These are phyloP conservation scores for Pelargonium citronellum DNA, from an alignment of 441 rosid species.

Conservation along the genomic window DNA sequence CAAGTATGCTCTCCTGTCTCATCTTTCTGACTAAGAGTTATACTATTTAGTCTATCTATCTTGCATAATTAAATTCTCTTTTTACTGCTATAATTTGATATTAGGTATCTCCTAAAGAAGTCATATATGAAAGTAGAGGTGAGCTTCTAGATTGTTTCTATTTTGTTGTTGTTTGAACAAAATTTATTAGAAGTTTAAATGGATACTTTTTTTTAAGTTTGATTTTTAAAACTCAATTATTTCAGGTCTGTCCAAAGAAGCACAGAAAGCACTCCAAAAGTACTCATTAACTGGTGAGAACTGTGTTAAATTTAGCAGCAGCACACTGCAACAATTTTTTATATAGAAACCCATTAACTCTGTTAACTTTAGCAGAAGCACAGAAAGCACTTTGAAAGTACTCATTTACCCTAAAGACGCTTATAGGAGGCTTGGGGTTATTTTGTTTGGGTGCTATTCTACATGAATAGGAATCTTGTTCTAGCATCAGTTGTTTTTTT, in stretches of 20 bases:
- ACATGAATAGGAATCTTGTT: neutral
- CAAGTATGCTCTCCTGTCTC: slow-evolving; percentile 52
- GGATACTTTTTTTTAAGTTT: slow-evolving; percentile 9
- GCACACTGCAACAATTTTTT: neutral
- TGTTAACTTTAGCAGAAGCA: slow-evolving; percentile 32
- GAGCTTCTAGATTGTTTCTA: slow-evolving; percentile 15
- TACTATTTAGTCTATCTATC: slow-evolving; percentile 4
- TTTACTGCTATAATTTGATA: slow-evolving; percentile 18
- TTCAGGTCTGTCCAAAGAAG: slow-evolving; percentile 79
- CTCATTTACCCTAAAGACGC: slow-evolving; percentile 19
- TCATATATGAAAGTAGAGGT: slow-evolving; percentile 80
- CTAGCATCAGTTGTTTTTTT: no score
- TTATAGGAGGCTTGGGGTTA: neutral
- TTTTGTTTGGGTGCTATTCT: neutral
- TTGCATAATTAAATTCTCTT: slow-evolving; percentile 21
- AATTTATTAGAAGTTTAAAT: slow-evolving; percentile 7
- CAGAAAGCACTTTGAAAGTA: slow-evolving; percentile 75
- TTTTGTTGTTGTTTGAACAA: slow-evolving; percentile 9
- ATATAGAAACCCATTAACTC: no score
- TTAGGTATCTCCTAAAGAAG: slow-evolving; percentile 95
- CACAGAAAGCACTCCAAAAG: slow-evolving; percentile 74
- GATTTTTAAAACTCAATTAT: slow-evolving; percentile 20
- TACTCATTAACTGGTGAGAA: slow-evolving; percentile 61
- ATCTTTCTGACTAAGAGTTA: slow-evolving; percentile 12
- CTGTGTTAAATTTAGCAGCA: slow-evolving; percentile 13